phyloP scores from a whole-genome alignment of 1,284 basidiomycete genomes.

The Tylopilus sp. region DNA sequence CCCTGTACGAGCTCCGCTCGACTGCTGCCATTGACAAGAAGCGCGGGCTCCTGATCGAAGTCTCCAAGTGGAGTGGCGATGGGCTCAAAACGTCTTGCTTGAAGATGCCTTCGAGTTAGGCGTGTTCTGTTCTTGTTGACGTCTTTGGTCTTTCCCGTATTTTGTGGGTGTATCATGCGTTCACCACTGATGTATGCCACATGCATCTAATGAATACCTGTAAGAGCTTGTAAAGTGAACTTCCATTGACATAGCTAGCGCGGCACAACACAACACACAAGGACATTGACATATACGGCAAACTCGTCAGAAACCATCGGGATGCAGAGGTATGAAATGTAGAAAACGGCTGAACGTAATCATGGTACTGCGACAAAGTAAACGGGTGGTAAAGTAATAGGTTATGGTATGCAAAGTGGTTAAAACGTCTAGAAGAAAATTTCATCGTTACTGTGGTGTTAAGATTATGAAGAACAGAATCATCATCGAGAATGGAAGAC shows the following conservation, averaged over 20 bases:
- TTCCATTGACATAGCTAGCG: constrained; percentile 25
- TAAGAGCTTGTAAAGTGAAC: constrained; percentile 8
- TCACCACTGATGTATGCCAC: neutral
- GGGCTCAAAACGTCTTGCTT: constrained; percentile 74
- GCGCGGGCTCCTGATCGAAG: constrained; percentile 65
- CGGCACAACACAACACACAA: constrained; percentile 29
- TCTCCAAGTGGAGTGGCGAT: constrained; percentile 80
- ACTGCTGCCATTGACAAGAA: constrained; percentile 70
- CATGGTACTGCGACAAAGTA: constrained; percentile 13
- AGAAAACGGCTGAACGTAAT: neutral
- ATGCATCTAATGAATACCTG: neutral
- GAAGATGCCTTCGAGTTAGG: constrained; percentile 67
- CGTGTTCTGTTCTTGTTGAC: neutral
- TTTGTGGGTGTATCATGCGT: neutral
- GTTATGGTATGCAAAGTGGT: constrained; percentile 8
- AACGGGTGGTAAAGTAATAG: constrained; percentile 15
- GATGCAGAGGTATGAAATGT: neutral
- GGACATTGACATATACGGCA: constrained; percentile 17
- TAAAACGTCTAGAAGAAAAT: neutral
- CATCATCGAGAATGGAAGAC: constrained; percentile 2
- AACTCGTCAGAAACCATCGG: constrained; percentile 15
- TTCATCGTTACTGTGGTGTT: neutral
- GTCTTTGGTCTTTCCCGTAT: neutral
- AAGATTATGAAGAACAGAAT: constrained; percentile 2
- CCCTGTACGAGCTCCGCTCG: constrained; percentile 76